Percentiles rank a stretch among this genome's conserved stretches.
Conservation (phyloP, 768 basidiomycete genomes). For the Psilocybe cubensis region DNA sequence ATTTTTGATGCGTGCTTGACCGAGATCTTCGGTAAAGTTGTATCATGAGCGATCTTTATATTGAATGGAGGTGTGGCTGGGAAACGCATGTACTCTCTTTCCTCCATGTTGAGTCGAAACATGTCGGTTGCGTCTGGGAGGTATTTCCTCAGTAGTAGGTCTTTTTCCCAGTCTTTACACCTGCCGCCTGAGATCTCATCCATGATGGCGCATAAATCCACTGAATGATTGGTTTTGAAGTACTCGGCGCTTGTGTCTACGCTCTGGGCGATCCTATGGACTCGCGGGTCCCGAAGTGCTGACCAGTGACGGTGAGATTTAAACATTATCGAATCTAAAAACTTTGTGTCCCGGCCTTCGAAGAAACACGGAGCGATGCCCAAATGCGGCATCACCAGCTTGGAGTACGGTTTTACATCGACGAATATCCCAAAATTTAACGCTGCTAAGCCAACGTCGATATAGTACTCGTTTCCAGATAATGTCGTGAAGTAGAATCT, state of each 20-base stretch:
- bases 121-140: not conserved
- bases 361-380: not conserved
- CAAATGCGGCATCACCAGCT: not conserved
- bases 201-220: not conserved
- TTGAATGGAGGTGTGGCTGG: not conserved
- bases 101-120: not conserved
- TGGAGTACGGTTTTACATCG: not conserved
- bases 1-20: no score
- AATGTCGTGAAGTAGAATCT: constrained; percentile 4
- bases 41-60: no score
- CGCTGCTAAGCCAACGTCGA: not conserved
- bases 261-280: not conserved
- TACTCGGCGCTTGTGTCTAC: not conserved
- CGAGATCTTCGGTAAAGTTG: no score
- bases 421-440: not conserved
- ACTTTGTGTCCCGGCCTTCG: not conserved
- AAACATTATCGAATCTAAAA: not conserved
- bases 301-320: not conserved
- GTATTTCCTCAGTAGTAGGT: no score
- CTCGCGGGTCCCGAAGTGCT: not conserved
- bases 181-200: not conserved
- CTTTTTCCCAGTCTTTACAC: not conserved
- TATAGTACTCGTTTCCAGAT: not conserved
- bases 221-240: not conserved
- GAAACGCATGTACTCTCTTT: not conserved